These are phyloP conservation scores for Carex arenaria DNA, from an alignment of 202 grass and related monocot genomes.

Conservation along the genomic window DNA sequence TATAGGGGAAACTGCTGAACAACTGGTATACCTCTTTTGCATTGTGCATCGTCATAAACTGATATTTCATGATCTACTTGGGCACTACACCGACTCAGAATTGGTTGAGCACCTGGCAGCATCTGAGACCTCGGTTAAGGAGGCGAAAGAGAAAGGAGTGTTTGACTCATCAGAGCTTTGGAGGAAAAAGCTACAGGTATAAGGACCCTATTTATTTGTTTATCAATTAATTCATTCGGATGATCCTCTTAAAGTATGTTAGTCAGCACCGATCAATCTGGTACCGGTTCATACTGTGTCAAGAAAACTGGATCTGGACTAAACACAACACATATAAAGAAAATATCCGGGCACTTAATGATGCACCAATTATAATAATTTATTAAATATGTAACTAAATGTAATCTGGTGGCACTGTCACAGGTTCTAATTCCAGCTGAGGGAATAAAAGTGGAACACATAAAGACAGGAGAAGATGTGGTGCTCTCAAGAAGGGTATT, in stretches of 20 bases:
- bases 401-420: background rate
- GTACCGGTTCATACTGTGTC: background rate
- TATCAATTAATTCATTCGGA: background rate
- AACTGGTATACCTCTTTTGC: slow-evolving; percentile 49
- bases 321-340: no score
- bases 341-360: no score
- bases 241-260: background rate
- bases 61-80: slow-evolving; percentile 42
- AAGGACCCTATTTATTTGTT: background rate
- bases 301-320: no score
- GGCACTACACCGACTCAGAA: slow-evolving; percentile 40
- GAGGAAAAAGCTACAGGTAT: slow-evolving; percentile 35
- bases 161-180: slow-evolving; percentile 35
- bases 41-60: slow-evolving; percentile 40
- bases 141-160: slow-evolving; percentile 16
- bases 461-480: slow-evolving; percentile 54
- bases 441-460: slow-evolving; percentile 35
- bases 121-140: slow-evolving; percentile 30
- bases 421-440: slow-evolving; percentile 32
- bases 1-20: slow-evolving; percentile 40
- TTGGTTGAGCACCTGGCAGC: slow-evolving; percentile 30
- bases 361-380: background rate
- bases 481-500: slow-evolving; percentile 37
- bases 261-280: background rate
- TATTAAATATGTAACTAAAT: background rate